Conservation (phyloP, 768 basidiomycete genomes). For the Cubamyces lactineus region DNA sequence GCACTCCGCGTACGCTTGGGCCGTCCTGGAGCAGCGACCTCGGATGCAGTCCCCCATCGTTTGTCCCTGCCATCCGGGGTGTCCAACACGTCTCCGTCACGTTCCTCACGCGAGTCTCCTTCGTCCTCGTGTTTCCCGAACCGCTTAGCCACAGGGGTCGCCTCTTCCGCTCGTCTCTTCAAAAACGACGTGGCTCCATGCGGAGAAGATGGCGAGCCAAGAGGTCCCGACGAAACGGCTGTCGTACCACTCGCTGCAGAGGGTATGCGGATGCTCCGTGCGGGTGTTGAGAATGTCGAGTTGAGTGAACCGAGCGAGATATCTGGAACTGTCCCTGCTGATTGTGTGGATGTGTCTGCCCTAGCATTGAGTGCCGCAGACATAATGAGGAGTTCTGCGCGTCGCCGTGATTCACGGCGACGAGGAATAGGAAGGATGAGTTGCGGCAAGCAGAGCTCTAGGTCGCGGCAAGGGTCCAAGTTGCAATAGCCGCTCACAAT, state of each 20-base stretch:
- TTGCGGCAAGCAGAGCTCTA: neutral
- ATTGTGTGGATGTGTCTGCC: conserved; percentile 47
- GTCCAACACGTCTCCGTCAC: conserved; percentile 47
- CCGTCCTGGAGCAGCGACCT: conserved; percentile 23
- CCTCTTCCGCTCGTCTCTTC: conserved; percentile 45
- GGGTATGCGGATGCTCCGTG: conserved; percentile 46
- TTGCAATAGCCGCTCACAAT: no score
- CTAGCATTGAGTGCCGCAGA: conserved; percentile 46
- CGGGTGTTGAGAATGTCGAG: conserved; percentile 58
- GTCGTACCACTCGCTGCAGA: conserved; percentile 57
- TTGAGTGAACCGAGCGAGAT: conserved; percentile 61
- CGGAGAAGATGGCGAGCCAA: conserved; percentile 55
- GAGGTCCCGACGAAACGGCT: conserved; percentile 51
- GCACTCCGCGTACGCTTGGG: conserved; percentile 26
- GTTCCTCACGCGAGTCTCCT: conserved; percentile 31
- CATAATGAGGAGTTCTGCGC: conserved; percentile 33
- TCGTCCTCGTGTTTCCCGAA: conserved; percentile 43
- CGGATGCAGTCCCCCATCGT: conserved; percentile 27
- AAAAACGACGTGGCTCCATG: conserved; percentile 34
- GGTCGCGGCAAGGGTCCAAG: neutral
- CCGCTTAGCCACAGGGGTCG: conserved; percentile 44
- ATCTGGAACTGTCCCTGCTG: conserved; percentile 54
- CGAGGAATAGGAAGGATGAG: conserved; percentile 35
- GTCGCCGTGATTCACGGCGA: conserved; percentile 27
- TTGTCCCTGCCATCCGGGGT: conserved; percentile 53